phyloP scores from a whole-genome alignment of 2,329 filamentous ascomycete genomes.

The Hysterium pulicare region DNA sequence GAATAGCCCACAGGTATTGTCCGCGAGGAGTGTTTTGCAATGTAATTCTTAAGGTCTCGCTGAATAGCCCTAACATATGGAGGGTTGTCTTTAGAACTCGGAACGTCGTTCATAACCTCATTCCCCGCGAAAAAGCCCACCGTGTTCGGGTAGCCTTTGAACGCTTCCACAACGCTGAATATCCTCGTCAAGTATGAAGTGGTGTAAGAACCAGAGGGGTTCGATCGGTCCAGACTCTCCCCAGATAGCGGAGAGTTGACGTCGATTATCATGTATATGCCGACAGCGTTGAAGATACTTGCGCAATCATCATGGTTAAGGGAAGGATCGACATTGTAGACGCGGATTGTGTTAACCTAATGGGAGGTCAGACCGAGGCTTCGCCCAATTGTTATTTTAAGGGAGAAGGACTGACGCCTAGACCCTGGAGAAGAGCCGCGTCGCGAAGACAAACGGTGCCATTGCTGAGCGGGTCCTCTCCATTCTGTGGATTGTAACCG shows the following conservation, averaged over 20 bases:
- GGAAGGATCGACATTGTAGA: slow-evolving; percentile 61
- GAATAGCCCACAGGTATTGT: slow-evolving; percentile 66
- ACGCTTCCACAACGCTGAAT: slow-evolving; percentile 63
- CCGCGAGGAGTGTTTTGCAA: slow-evolving; percentile 55
- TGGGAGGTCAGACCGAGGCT: slow-evolving; percentile 8
- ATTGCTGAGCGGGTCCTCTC: slow-evolving; percentile 56
- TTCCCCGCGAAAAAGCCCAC: slow-evolving; percentile 67
- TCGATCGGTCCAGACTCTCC: slow-evolving; percentile 54
- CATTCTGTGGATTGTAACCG: slow-evolving; percentile 51
- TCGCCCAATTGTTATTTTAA: not conserved
- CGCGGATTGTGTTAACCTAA: slow-evolving; percentile 60
- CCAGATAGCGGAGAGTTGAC: slow-evolving; percentile 60
- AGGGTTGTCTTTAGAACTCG: slow-evolving; percentile 50
- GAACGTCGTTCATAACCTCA: slow-evolving; percentile 63
- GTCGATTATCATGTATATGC: slow-evolving; percentile 65
- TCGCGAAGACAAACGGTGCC: slow-evolving; percentile 58
- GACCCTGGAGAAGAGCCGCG: slow-evolving; percentile 60
- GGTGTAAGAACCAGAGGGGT: slow-evolving; percentile 56
- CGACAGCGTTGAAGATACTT: slow-evolving; percentile 63
- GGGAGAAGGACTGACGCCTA: slow-evolving; percentile 47
- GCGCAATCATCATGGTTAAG: slow-evolving; percentile 61
- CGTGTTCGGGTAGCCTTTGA: slow-evolving; percentile 64
- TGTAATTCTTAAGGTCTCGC: slow-evolving; percentile 67
- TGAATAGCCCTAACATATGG: slow-evolving; percentile 61
- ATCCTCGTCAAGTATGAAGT: slow-evolving; percentile 55